Percentiles rank a stretch among this genome's conserved stretches.
Evolutionary conservation across 306 rosid genomes (phyloP).

Genomic region (Luffa acutangula): DNA sequence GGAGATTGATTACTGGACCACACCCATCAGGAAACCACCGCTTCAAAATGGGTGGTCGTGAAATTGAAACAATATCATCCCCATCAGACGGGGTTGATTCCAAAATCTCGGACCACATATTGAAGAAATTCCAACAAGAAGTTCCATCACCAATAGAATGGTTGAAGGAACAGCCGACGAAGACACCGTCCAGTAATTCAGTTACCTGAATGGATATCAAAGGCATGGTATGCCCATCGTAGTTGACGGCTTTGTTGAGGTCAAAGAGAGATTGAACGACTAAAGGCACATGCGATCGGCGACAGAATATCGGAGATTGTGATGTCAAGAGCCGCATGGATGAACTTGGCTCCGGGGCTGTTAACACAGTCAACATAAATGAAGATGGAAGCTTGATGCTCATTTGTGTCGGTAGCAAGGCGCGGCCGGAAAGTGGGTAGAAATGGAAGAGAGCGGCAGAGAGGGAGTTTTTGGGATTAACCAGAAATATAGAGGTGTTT

Average conservation of each 20-base stretch:
- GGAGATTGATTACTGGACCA: neutral
- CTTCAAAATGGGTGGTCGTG: constrained; percentile 21
- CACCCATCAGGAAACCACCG: constrained; percentile 40
- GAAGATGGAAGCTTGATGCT: constrained; percentile 16
- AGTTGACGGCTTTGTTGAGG: constrained; percentile 28
- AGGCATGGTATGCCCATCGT: constrained; percentile 46
- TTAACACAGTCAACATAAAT: constrained; percentile 30
- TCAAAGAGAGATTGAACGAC: constrained; percentile 42
- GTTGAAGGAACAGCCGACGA: too few relatives aligned
- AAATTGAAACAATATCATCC: neutral
- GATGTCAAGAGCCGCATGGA: constrained; percentile 30
- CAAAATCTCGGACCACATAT: too few relatives aligned
- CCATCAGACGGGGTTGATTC: neutral
- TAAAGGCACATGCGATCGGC: constrained; percentile 28
- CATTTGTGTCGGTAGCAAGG: constrained; percentile 21
- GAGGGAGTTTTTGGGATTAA: constrained; percentile 42
- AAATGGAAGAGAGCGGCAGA: constrained; percentile 45
- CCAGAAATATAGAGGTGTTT: too few relatives aligned
- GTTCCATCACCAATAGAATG: too few relatives aligned
- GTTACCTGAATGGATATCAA: constrained; percentile 18
- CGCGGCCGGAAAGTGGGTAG: constrained; percentile 55
- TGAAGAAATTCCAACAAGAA: too few relatives aligned
- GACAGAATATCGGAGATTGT: constrained; percentile 37
- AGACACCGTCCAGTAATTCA: too few relatives aligned
- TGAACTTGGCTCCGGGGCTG: constrained; percentile 34